phyloP scores from a whole-genome alignment of 371 early-diverging fungal genomes.

The Coemansia sp. region DNA sequence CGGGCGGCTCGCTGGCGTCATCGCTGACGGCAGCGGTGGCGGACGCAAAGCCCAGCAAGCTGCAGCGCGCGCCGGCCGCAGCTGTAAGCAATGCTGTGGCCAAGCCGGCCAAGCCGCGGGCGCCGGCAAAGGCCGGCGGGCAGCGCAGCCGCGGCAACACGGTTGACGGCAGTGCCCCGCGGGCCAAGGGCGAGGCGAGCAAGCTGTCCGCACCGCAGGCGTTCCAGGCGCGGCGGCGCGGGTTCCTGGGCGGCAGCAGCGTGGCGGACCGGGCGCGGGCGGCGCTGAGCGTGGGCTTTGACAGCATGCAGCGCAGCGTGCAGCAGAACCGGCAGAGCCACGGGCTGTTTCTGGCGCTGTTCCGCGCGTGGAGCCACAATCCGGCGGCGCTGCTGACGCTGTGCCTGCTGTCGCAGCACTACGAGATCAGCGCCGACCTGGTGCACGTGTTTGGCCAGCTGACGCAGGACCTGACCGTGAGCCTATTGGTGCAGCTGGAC shows the following conservation, averaged over 20 bases:
- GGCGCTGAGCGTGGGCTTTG: conserved; percentile 13
- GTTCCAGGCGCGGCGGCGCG: background rate
- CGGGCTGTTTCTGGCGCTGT: conserved; percentile 72
- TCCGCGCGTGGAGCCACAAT: conserved; percentile 90
- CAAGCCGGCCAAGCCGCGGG: too few species aligned
- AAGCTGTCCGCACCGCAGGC: background rate
- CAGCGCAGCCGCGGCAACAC: conserved; percentile 8
- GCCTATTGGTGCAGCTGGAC: conserved; percentile 85
- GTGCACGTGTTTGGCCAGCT: conserved; percentile 77
- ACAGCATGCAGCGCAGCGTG: conserved; percentile 20
- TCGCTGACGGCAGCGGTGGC: background rate
- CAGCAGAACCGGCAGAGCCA: conserved; percentile 52
- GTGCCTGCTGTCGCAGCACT: conserved; percentile 85
- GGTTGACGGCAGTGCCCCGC: background rate
- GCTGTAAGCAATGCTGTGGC: background rate
- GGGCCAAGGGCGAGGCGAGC: background rate
- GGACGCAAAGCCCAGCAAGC: conserved; percentile 4
- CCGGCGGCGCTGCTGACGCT: conserved; percentile 85
- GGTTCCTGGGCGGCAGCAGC: conserved; percentile 8
- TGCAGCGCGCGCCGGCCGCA: conserved; percentile 2
- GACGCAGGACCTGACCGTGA: conserved; percentile 82
- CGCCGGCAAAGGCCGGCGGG: background rate
- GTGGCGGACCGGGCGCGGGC: conserved; percentile 14
- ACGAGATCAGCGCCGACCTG: conserved; percentile 80
- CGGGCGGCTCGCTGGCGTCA: background rate